A percentile compares a stretch with the other conserved stretches of the same genome.
These are phyloP conservation scores for Cryptococcus sp. DNA, from an alignment of 1,284 basidiomycete genomes.

Conservation along the genomic window DNA sequence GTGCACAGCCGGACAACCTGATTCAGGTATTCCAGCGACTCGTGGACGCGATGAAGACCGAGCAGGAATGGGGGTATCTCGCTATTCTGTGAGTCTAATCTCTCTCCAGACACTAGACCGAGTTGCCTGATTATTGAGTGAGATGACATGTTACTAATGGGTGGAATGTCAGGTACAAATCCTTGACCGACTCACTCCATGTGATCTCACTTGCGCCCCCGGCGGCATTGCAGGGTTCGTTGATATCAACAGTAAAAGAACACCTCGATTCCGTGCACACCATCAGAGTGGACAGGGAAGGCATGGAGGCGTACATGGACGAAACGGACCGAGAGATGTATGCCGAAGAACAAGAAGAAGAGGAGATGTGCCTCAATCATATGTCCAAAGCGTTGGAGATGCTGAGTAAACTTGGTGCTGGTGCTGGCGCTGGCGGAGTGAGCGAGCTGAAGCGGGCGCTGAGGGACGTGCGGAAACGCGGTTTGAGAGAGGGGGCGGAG, in stretches of 20 bases:
- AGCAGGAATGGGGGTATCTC: conserved; percentile 71
- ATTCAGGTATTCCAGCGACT: conserved; percentile 68
- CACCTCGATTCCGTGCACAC: conserved; percentile 16
- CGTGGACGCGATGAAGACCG: conserved; percentile 65
- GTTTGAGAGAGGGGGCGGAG: background rate
- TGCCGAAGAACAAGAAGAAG: conserved; percentile 28
- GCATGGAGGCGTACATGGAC: conserved; percentile 27
- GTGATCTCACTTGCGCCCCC: conserved; percentile 57
- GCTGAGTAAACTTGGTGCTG: conserved; percentile 8
- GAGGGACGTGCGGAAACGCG: conserved; percentile 2
- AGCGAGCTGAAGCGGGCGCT: conserved; percentile 1
- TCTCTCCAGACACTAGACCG: background rate
- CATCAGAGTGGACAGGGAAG: conserved; percentile 19
- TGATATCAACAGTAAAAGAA: conserved; percentile 14
- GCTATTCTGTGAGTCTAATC: conserved; percentile 60
- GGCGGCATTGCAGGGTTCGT: conserved; percentile 6
- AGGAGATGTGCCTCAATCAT: conserved; percentile 20
- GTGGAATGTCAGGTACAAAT: conserved; percentile 57
- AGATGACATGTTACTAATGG: background rate
- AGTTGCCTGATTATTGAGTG: background rate
- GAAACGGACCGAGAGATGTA: conserved; percentile 27
- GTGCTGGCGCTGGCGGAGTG: conserved; percentile 1
- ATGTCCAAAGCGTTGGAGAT: conserved; percentile 21
- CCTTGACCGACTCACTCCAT: conserved; percentile 66
- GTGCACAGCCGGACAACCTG: conserved; percentile 70